phyloP scores from a whole-genome alignment of 163 green algal species.

The Volvox carteri region DNA sequence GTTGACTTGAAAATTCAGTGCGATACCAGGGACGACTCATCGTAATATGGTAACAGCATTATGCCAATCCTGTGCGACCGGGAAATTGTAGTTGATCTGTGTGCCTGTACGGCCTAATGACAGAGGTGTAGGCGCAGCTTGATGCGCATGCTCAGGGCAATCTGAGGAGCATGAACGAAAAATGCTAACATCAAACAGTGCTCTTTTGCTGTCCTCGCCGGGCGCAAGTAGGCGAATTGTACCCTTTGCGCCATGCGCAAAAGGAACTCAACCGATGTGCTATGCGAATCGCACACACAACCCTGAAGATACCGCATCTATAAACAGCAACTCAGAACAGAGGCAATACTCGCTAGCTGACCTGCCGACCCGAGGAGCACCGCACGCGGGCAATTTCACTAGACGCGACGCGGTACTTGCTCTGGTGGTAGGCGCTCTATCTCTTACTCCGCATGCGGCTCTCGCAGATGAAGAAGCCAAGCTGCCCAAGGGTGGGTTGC shows the following conservation, averaged over 20 bases:
- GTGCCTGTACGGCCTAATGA: too few relatives aligned
- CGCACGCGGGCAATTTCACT: background rate
- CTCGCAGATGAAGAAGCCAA: slow-evolving; percentile 2
- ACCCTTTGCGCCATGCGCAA: background rate
- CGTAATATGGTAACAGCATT: too few relatives aligned
- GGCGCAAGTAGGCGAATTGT: background rate
- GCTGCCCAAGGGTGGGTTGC: slow-evolving; percentile 26
- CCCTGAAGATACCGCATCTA: background rate
- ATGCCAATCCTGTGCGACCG: too few relatives aligned
- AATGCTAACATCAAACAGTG: too few relatives aligned
- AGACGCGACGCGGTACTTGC: background rate
- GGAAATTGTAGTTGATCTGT: too few relatives aligned
- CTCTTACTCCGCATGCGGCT: background rate
- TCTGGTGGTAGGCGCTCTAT: background rate
- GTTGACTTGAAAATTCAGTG: too few relatives aligned
- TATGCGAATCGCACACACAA: background rate
- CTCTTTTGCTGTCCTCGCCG: too few relatives aligned
- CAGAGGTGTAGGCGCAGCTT: too few relatives aligned
- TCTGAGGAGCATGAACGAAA: too few relatives aligned
- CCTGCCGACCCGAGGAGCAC: background rate
- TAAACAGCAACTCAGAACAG: background rate
- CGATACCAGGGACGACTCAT: too few relatives aligned
- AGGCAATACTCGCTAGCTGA: background rate
- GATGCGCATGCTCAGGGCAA: too few relatives aligned
- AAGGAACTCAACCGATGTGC: background rate